These are phyloP conservation scores for Suhomyces kunorum DNA, from an alignment of 1,139 yeast species.

Conservation along the genomic window DNA sequence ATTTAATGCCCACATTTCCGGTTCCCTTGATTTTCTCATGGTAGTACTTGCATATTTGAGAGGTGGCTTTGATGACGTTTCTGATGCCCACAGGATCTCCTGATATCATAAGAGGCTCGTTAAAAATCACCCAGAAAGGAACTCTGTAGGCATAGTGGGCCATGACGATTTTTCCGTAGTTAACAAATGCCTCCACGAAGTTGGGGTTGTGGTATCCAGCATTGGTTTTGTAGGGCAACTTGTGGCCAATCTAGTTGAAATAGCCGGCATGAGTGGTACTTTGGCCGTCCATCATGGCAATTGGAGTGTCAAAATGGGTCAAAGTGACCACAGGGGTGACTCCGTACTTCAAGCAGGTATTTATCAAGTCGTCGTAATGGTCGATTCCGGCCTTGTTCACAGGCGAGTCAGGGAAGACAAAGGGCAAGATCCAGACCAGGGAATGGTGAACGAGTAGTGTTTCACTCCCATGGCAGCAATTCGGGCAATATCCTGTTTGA, in stretches of 20 bases:
- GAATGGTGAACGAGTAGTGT: constrained; percentile 33
- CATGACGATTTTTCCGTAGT: constrained; percentile 33
- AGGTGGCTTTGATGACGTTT: constrained; percentile 31
- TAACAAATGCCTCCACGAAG: constrained; percentile 32
- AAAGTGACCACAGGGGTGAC: constrained; percentile 36
- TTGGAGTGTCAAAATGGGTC: constrained; percentile 38
- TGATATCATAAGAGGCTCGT: constrained; percentile 32
- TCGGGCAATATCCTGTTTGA: constrained; percentile 35
- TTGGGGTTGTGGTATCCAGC: constrained; percentile 30
- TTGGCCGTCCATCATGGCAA: constrained; percentile 1
- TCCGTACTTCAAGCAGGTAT: constrained; percentile 29
- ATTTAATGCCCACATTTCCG: constrained; percentile 28
- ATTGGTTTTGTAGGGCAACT: constrained; percentile 13
- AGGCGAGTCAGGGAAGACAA: constrained; percentile 30
- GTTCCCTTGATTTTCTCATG: constrained; percentile 28
- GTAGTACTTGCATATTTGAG: constrained; percentile 29
- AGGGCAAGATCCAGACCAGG: constrained; percentile 39
- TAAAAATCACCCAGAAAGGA: constrained; percentile 33
- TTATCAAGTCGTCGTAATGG: constrained; percentile 36
- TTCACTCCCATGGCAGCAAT: constrained; percentile 37
- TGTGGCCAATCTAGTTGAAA: background rate
- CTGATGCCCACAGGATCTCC: constrained; percentile 26
- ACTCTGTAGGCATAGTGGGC: constrained; percentile 36
- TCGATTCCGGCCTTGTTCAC: constrained; percentile 33
- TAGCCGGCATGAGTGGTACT: background rate